A percentile compares a stretch with the other conserved stretches of the same genome.
Evolutionary conservation across 164 flowering plant genomes (phyloP).

Genomic region (Magnolia sinica): DNA sequence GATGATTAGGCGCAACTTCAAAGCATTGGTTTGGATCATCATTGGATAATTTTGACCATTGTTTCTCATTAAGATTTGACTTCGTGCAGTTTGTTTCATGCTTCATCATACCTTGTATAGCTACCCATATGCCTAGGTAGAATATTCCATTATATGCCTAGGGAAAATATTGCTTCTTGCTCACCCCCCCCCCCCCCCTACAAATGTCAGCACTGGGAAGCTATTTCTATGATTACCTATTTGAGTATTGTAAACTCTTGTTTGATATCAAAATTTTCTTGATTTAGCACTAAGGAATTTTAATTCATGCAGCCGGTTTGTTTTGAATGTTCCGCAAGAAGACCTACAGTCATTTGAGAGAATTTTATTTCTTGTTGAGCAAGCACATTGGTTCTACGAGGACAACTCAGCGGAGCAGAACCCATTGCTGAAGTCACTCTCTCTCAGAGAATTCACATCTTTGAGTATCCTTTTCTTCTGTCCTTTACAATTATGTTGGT

Average conservation of each 20-base stretch:
- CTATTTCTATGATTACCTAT: neutral
- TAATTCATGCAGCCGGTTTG: constrained; percentile 74
- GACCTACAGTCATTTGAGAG: constrained; percentile 95
- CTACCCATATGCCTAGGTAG: too few species aligned
- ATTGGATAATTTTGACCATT: neutral
- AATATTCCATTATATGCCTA: neutral
- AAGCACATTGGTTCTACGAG: constrained; percentile 98
- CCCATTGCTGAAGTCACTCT: constrained; percentile 80
- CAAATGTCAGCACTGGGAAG: neutral
- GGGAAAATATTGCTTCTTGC: neutral
- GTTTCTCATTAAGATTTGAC: neutral
- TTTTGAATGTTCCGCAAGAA: constrained; percentile 92
- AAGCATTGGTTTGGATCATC: too few species aligned
- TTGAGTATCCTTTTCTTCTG: constrained; percentile 68
- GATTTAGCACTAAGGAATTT: neutral
- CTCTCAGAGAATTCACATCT: constrained; percentile 85
- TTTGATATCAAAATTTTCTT: neutral
- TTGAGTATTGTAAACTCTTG: neutral
- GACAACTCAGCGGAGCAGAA: constrained; percentile 92
- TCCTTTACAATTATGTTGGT: neutral
- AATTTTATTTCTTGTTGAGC: constrained; percentile 92
- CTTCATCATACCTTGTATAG: neutral
- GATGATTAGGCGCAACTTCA: too few species aligned
- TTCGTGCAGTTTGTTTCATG: neutral
- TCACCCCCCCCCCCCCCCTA: too few species aligned